phyloP scores from a whole-genome alignment of 2,329 filamentous ascomycete species.

The Curvularia sp. region DNA sequence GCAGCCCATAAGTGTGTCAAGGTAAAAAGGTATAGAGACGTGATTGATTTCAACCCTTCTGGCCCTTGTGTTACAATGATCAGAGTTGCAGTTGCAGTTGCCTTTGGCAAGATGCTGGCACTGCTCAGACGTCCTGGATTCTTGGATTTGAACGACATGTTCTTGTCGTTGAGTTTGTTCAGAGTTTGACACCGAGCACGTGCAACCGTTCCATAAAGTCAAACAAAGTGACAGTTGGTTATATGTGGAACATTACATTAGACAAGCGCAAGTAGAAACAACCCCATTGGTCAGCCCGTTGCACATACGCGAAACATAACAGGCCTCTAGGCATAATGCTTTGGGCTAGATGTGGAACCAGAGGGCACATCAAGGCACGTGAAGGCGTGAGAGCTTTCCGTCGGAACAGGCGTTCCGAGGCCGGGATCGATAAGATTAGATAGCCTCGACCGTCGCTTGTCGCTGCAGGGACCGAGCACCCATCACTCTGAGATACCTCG shows the following conservation, averaged over 20 bases:
- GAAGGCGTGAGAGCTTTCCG: conserved; percentile 1
- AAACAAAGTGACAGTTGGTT: not conserved
- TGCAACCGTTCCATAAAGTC: not conserved
- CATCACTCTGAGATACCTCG: conserved; percentile 13
- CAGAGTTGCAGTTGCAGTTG: not conserved
- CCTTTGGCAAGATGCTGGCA: not conserved
- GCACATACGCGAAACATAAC: not conserved
- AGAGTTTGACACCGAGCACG: not conserved
- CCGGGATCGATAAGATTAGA: conserved; percentile 13
- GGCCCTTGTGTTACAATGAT: not conserved
- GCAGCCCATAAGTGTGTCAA: not conserved
- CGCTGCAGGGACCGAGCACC: conserved; percentile 16
- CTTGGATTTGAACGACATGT: not conserved
- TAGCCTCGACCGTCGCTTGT: conserved; percentile 2
- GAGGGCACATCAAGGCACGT: not conserved
- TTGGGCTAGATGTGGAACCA: not conserved
- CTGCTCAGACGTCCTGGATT: not conserved
- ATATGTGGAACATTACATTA: not conserved
- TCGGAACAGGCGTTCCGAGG: conserved; percentile 11
- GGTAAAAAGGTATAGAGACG: not conserved
- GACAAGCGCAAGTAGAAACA: not conserved
- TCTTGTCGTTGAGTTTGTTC: not conserved
- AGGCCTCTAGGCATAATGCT: not conserved
- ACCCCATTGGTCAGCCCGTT: not conserved
- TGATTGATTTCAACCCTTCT: not conserved